Evolutionary conservation across 371 early-diverging fungal species (phyloP), one percentile per base, ranked within the genome.

Genomic region (Fennellomyces sp.): DNA sequence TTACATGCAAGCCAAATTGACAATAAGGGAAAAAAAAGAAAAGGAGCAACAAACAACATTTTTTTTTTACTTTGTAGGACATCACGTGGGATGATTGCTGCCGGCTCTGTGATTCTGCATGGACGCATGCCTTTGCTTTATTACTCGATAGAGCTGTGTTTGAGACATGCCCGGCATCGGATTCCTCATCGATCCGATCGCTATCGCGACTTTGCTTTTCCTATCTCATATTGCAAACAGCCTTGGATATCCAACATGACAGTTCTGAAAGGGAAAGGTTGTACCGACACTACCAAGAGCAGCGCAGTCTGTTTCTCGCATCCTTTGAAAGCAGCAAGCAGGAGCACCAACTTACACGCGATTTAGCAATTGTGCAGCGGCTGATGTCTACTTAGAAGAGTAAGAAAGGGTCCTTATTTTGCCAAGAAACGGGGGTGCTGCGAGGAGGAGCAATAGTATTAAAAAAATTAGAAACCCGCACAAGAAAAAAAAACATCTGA

Each of bases 101-200:
- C 33, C 25, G 29, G 21, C 33, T 57, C 1, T 63, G 35, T 31
- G 36, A 48, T 30, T 50, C 52, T 36, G 57, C 57, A 31, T 63
- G 63, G 63, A 45, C 52, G 29, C 38, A 57, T 38, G 52, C 57
- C 33, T 57, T 63, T 30, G 51, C 63, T 21, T 51, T 52, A 12
- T 45, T 42, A 27, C 57, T 63, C 33, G 57, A 63, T 39, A 50
- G 57, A 26, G 63, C 63, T 19, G 48, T 63, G 33, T 63, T 56
- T 52, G 51, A 63, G 45, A 49, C 31, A 25, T 27, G 38, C 17
- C 21, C 51, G 6, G 59, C 29, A 29, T 39, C 57, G 1, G 57
- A 56, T n/a, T 56, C 57, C 26, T 17, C n/a, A 2, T 19, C 42
- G 45, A 45, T 59, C 2, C 38, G 28, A 29, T 21, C 49, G n/a